Base-by-base conservation (phyloP, 257 asterid genomes). In the Cynanchum wilfordii region DNA sequence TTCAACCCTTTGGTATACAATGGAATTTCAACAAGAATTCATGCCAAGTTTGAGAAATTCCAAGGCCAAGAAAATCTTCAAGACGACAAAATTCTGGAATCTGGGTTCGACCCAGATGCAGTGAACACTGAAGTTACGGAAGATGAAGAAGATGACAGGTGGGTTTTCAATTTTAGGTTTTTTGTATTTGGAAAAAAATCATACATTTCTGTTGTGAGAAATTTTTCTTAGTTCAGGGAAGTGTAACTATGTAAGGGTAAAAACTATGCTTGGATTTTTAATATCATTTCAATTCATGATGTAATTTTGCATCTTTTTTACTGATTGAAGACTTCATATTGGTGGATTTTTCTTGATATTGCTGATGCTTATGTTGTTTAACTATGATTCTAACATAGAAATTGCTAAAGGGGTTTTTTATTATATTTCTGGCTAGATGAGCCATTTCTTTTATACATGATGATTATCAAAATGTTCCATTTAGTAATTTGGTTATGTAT, bases 111-210 rank as follows among this genome's bases (percentile, higher is more conserved):
- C 69, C 78, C 76, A 49, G 84, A 71, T 69, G 51, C 70, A 25
- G 75, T 71, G 50, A 49, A 71, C 47, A 25, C 66, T 33, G 79
- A 77, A 65, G 77, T 73, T 66, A 80, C 76, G 44, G 73, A 65
- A 20, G 70, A 68, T 52, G 93, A 89, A 82, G 96, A 92, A 79
- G 97, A 87, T 77, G 97, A 91, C 85, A 86, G 96, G 97, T 89
- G 50, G 52, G 20, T 70, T 68, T 75, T 45, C 44, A 24, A 11
- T 55, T 66, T 25, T 3, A 2, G 12, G 17, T 30, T 13, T 13
- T 42, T 19, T 44, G 29, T 38, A 16, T 20, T 40, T 42, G 13
- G 10, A 17, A 9, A 15, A 59, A 38, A 10, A 29, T 27, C 6
- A 27, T 33, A 55, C 24, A 58, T 30, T 20, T 20, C 36, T 5